phyloP scores from a whole-genome alignment of 2,329 filamentous ascomycete species.

The Ophiostoma populinum region DNA sequence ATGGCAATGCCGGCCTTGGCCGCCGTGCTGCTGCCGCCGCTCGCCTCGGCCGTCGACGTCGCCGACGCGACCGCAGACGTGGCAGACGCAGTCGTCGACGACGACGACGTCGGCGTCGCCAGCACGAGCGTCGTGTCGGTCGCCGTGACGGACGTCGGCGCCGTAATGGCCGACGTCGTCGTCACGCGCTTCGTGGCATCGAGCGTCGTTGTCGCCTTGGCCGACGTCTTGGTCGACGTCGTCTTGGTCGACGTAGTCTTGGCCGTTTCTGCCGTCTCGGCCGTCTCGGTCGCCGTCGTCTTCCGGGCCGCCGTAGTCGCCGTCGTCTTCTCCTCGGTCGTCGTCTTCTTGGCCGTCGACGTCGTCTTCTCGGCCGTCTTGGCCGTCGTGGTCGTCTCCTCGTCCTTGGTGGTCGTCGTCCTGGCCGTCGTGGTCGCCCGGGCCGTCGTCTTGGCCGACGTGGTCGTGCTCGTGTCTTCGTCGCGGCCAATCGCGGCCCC shows the following conservation, averaged over 20 bases:
- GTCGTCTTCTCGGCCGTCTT: conserved; percentile 4
- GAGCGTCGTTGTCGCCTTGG: conserved; percentile 1
- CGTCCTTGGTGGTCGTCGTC: conserved; percentile 3
- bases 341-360: conserved; percentile 1
- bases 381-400: conserved; percentile 4
- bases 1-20: conserved; percentile 72
- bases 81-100: not conserved
- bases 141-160: conserved; percentile 1
- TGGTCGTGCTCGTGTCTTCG: not conserved
- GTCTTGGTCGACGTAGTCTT: not conserved
- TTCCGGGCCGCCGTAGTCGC: not conserved
- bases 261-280: not conserved
- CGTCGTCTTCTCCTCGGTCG: not conserved
- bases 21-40: conserved; percentile 14
- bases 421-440: conserved; percentile 1
- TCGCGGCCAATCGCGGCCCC: conserved; percentile 8
- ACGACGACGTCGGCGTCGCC: not conserved
- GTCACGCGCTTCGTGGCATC: conserved; percentile 1
- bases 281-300: not conserved
- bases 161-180: not conserved
- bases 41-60: not conserved
- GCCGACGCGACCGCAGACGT: not conserved
- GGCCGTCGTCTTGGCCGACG: not conserved
- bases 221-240: not conserved
- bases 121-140: conserved; percentile 7